Evolutionary conservation across 805 yeast genomes (phyloP).

Genomic region (Teunomyces panamensis): DNA sequence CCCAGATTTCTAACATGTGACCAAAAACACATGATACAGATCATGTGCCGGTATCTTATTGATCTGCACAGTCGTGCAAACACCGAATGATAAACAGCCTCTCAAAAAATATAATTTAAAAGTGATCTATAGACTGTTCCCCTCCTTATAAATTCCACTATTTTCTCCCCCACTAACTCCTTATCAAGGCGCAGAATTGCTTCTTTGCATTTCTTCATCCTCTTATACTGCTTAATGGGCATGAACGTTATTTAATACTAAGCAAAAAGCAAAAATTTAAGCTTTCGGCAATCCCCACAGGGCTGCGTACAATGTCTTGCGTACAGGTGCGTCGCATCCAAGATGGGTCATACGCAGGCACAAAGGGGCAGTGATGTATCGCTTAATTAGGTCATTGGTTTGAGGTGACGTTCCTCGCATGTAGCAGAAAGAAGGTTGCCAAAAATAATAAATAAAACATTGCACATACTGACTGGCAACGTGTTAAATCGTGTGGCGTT

Average conservation of each 20-base stretch:
- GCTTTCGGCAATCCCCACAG: neutral
- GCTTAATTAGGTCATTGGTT: neutral
- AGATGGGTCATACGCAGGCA: slow-evolving; percentile 1
- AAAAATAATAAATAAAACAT: neutral
- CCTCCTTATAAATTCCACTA: too few species aligned
- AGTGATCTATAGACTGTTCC: too few species aligned
- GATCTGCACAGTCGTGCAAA: too few species aligned
- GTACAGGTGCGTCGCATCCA: neutral
- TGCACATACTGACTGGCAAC: too few species aligned
- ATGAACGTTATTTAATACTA: neutral
- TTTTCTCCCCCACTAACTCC: too few species aligned
- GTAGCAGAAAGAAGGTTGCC: neutral
- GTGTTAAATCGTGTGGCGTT: neutral
- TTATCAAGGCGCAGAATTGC: too few species aligned
- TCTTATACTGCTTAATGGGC: neutral
- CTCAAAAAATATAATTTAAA: too few species aligned
- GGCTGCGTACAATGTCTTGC: neutral
- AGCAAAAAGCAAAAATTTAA: neutral
- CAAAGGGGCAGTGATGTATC: neutral
- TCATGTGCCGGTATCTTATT: neutral
- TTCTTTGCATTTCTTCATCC: neutral
- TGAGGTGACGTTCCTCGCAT: neutral
- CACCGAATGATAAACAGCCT: too few species aligned
- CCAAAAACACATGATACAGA: neutral
- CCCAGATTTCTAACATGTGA: neutral